Evolutionary conservation across 179 eudicot genomes (phyloP), one percentile per base, ranked within the genome.

Genomic region (Beta corolliflora): DNA sequence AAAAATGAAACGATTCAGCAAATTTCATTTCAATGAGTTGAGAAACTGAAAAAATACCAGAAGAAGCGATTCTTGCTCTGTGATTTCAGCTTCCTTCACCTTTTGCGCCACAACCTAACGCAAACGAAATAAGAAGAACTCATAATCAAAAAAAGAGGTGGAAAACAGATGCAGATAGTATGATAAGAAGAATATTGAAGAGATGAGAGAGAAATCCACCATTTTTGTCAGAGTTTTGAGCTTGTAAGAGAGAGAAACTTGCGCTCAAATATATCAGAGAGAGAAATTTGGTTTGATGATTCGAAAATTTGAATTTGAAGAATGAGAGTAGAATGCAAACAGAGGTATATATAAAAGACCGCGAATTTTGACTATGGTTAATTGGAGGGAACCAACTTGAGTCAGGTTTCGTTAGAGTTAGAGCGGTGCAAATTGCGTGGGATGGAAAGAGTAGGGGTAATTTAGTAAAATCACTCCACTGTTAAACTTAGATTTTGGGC

Each of bases 41-140:
- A n/a, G n/a, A n/a, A n/a, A n/a, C n/a, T n/a, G n/a, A n/a, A n/a
- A n/a, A n/a, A n/a, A n/a, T 87, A 95, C 99, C 88, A 95, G 91
- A 12, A 93, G 93, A 72, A 93, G 95, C 53, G 98, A 93, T 46
- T 94, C 93, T 83, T 92, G 95, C 87, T 95, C 98, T 0, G 98
- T 95, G 79, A 95, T 91, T 88, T 92, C 97, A 18, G 92, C 83
- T 88, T 93, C 95, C 90, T 92, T 93, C 78, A 92, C 68, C 74
- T 88, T 92, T 86, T 95, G 99, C 1, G 92, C 92, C 5, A 92
- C 92, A 71, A 92, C 95, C 98, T 95, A 84, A 80, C 77, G 5
- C 6, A 50, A 68, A 25, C 23, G 55, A 64, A 54, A 77, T 13
- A 41, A n/a, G 55, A 52, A 79, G 2, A 55, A 3, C 76, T 55